Base-by-base conservation (phyloP, 1,139 yeast species). In the Kluyveromyces sp. region DNA sequence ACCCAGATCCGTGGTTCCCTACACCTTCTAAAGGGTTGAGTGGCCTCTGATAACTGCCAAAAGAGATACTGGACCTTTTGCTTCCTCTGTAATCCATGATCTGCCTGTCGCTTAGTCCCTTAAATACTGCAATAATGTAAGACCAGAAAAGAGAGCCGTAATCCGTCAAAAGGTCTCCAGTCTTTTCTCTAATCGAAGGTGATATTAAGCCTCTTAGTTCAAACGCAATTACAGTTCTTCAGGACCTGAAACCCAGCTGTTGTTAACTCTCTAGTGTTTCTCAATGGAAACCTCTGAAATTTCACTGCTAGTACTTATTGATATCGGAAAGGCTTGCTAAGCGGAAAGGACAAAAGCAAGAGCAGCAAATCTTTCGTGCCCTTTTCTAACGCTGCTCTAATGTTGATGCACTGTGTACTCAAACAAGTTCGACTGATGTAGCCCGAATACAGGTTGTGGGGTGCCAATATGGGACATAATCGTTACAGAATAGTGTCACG, bases 51-150 rank as follows among this genome's bases (percentile, higher is more conserved):
- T 48, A 53, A 36, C 55, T 51, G 3, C 63, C 64, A 48, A 57
- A 57, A 9, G 63, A 58, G 15, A 58, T 55, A 8, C 62, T 58
- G 39, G 60, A 54, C 30, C 63, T 54, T 43, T 58, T 58, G 15
- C 54, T 49, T 36, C 51, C 49, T 30, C 57, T 52, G 43, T 46
- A 55, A 41, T 57, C 62, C 63, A 58, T 56, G 11, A 13, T 15
- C 17, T 18, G 26, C n/a, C n/a, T n/a, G n/a, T n/a, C n/a, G n/a
- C n/a, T n/a, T n/a, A 9, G 26, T 22, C 26, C 26, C 26, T 22
- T 22, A 22, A 22, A 22, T 22, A 22, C 26, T 22, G 26, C 9
- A 6, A 22, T 6, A 22, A 22, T 22, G 26, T 6, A 22, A 22
- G 9, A 22, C 26, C 26, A 22, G 26, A 22, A 9, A 22, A 22